A percentile compares a stretch with the other conserved stretches of the same genome.
These are phyloP conservation scores for Plasmodium vivax DNA, from an alignment of 169 alveolate species.

Conservation along the genomic window DNA sequence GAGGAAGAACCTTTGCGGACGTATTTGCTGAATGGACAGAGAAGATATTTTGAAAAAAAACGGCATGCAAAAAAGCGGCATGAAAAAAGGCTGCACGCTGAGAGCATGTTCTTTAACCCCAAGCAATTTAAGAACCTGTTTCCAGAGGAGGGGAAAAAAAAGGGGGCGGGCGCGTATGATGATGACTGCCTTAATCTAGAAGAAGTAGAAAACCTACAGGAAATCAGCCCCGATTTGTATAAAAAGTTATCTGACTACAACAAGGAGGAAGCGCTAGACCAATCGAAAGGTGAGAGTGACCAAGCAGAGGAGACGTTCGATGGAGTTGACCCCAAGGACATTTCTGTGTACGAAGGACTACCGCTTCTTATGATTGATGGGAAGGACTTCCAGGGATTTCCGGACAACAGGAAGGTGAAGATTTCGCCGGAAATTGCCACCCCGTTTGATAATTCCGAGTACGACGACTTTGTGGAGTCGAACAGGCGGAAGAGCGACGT, in stretches of 20 bases:
- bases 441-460: constrained; percentile 29
- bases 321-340: constrained; percentile 9
- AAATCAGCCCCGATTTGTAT: constrained; percentile 41
- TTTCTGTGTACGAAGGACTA: constrained; percentile 52
- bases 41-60: not conserved
- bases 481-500: not conserved
- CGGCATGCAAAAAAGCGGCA: not conserved
- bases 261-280: not conserved
- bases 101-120: constrained; percentile 50
- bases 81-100: constrained; percentile 6
- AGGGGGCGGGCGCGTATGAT: not conserved
- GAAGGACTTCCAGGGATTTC: constrained; percentile 60
- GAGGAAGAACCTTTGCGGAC: not conserved
- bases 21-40: not conserved
- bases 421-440: constrained; percentile 59
- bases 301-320: not conserved
- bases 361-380: constrained; percentile 74
- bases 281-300: not conserved
- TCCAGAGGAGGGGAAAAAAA: constrained; percentile 27
- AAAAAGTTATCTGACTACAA: constrained; percentile 17
- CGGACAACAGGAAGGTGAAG: constrained; percentile 53
- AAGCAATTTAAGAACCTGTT: constrained; percentile 61
- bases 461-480: constrained; percentile 29
- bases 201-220: constrained; percentile 45
- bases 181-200: constrained; percentile 39